Conservation (phyloP, 108 stramenopile genomes). For the Asterionellopsis glacialis region DNA sequence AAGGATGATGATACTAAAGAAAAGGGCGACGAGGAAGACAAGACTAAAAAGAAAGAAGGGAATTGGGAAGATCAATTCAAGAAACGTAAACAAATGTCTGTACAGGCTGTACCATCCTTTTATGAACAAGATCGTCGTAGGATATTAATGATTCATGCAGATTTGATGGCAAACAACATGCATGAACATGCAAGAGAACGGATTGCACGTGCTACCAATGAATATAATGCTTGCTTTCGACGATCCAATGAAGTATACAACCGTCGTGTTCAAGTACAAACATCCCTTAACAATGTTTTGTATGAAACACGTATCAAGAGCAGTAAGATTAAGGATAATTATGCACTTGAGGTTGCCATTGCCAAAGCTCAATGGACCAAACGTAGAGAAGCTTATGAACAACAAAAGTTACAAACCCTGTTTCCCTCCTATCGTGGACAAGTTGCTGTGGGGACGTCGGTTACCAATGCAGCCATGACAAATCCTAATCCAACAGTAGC, state of each 20-base stretch:
- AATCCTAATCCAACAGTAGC: constrained; percentile 4
- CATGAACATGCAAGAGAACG: constrained; percentile 21
- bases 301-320: constrained; percentile 5
- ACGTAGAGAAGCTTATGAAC: constrained; percentile 27
- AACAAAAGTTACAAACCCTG: constrained; percentile 12
- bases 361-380: constrained; percentile 26
- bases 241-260: constrained; percentile 32
- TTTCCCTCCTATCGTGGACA: constrained; percentile 24
- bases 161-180: constrained; percentile 28
- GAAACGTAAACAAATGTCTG: constrained; percentile 44
- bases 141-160: constrained; percentile 47
- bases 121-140: constrained; percentile 59
- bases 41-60: constrained; percentile 10
- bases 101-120: constrained; percentile 66
- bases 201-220: constrained; percentile 22
- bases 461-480: neutral
- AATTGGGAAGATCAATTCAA: constrained; percentile 20
- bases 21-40: constrained; percentile 7
- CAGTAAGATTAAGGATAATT: constrained; percentile 23
- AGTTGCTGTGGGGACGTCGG: constrained; percentile 23
- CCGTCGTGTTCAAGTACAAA: constrained; percentile 15
- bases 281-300: neutral
- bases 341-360: constrained; percentile 20
- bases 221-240: constrained; percentile 37
- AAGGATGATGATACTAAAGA: constrained; percentile 14